These are phyloP conservation scores for Petrea volubilis DNA, from an alignment of 257 asterid species.

Conservation along the genomic window DNA sequence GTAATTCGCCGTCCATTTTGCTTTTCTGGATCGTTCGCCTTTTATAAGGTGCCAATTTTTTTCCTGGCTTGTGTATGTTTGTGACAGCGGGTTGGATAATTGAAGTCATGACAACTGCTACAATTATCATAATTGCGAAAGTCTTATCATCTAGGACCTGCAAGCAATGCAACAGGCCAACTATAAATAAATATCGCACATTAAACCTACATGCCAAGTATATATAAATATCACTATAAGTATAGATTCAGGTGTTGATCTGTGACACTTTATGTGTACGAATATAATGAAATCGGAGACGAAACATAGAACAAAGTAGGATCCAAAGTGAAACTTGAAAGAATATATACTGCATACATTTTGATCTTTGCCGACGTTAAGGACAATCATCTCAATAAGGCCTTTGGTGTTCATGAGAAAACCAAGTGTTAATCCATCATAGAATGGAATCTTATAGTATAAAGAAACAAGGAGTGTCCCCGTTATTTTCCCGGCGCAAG, in stretches of 20 bases:
- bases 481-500: conserved; percentile 78
- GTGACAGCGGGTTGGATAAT: conserved; percentile 69
- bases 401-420: conserved; percentile 96
- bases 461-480: conserved; percentile 78
- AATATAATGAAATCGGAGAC: too few relatives aligned
- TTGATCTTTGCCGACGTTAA: conserved; percentile 96
- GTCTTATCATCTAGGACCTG: conserved; percentile 79
- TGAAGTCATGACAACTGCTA: conserved; percentile 71
- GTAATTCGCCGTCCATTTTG: conserved; percentile 68
- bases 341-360: conserved; percentile 41
- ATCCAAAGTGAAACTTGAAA: too few relatives aligned
- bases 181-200: too few relatives aligned
- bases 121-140: conserved; percentile 86
- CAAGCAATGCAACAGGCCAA: conserved; percentile 2
- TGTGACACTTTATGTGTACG: too few relatives aligned
- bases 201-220: too few relatives aligned
- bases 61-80: conserved; percentile 65
- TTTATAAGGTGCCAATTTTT: conserved; percentile 58
- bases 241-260: too few relatives aligned
- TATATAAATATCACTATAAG: too few relatives aligned
- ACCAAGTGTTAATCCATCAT: conserved; percentile 89
- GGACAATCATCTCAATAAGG: conserved; percentile 90
- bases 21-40: conserved; percentile 63
- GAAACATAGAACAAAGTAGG: too few relatives aligned
- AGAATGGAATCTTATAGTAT: conserved; percentile 71